A percentile compares a stretch with the other conserved stretches of the same genome.
These are phyloP conservation scores for Aspergillus sclerotioniger DNA, from an alignment of 495 filamentous ascomycete species.

Conservation along the genomic window DNA sequence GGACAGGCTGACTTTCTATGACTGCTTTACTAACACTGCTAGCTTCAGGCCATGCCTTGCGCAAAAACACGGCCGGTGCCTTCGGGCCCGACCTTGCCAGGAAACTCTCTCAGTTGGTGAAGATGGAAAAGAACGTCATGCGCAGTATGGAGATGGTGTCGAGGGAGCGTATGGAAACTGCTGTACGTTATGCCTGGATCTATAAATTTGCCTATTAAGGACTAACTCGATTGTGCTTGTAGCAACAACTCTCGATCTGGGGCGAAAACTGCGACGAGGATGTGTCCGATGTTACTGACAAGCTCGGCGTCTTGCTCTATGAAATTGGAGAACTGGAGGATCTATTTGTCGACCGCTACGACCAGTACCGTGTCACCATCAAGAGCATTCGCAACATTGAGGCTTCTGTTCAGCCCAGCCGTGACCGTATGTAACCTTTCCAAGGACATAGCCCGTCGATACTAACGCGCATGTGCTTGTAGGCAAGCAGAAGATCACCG, in stretches of 20 bases:
- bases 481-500: constrained; percentile 99
- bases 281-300: constrained; percentile 98
- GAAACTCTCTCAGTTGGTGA: constrained; percentile 95
- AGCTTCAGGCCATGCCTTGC: constrained; percentile 81
- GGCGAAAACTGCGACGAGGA: constrained; percentile 96
- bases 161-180: constrained; percentile 95
- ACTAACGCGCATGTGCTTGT: constrained; percentile 12
- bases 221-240: neutral
- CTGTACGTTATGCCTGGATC: too few relatives aligned
- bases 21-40: constrained; percentile 6
- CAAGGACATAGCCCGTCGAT: neutral
- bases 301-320: constrained; percentile 95
- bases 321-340: constrained; percentile 99
- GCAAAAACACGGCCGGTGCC: constrained; percentile 84
- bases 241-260: constrained; percentile 99
- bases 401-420: constrained; percentile 94
- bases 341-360: constrained; percentile 95
- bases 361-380: constrained; percentile 98
- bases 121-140: constrained; percentile 99
- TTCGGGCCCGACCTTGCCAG: constrained; percentile 96
- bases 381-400: constrained; percentile 99
- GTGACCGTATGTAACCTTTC: constrained; percentile 72
- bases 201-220: too few relatives aligned
- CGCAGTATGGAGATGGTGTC: constrained; percentile 94
- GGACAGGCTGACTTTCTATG: neutral